Evolutionary conservation across 441 rosid genomes (phyloP), one percentile per base, ranked within the genome.

Genomic region (Eugenia klotzschiana): DNA sequence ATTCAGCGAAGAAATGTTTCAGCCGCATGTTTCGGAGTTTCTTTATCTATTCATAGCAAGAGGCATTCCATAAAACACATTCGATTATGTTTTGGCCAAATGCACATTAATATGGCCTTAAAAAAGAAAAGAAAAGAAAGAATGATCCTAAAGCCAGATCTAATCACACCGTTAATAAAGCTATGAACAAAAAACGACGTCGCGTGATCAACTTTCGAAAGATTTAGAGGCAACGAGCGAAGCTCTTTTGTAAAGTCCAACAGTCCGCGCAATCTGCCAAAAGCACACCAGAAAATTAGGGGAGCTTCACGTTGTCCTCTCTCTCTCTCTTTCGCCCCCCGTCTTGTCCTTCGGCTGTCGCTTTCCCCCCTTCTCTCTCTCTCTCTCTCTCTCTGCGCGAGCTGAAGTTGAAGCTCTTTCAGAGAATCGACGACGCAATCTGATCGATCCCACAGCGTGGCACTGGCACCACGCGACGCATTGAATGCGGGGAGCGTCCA

Each of bases 81-180:
- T 40, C 43, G 43, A 37, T 37, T 37, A 37, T 37, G 4, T 40
- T 40, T 40, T 40, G 43, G 43, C 43, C 43, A 40, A 40, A 40
- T 40, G 43, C 43, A 40, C 43, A 40, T 40, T 40, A 6, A 5
- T 40, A 40, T 40, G 6, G 43, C 43, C 43, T 5, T 37, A 5
- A 40, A 40, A 40, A 6, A 40, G 8, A 3, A 7, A 40, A 40
- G 6, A 7, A 40, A 40, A 40, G 8, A 40, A 37, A 37, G 40
- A 6, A 40, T 40, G 43, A 1, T 40, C 43, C 7, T 26, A 55
- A 83, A 74, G 81, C 87, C 85, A 85, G 87, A 88, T 84, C 54
- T 69, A 5, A 9, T 12, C 46, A 8, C 0, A 20, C 73, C 73
- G 73, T 8, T 60, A 60, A 7, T 3, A 16, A 16, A 60, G 73